phyloP scores from a whole-genome alignment of 768 basidiomycete species.

The Porphyrellus cyaneotinctus region DNA sequence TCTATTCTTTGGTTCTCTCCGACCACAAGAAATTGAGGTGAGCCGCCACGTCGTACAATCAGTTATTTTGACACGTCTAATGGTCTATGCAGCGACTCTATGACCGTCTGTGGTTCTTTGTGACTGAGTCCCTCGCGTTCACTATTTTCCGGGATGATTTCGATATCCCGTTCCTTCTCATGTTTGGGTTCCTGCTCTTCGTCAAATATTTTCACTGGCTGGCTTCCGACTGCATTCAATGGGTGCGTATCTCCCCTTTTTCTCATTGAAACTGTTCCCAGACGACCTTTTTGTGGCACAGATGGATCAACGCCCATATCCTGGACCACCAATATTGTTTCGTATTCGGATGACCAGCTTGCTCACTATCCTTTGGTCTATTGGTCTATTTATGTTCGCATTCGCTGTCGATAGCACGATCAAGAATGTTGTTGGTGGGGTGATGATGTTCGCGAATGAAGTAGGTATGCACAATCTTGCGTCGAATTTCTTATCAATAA shows the following conservation, averaged over 20 bases:
- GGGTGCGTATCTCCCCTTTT: conserved; percentile 50
- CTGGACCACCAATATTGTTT: conserved; percentile 77
- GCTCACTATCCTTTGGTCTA: conserved; percentile 67
- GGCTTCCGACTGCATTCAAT: conserved; percentile 91
- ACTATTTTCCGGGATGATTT: conserved; percentile 97
- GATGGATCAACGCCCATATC: conserved; percentile 97
- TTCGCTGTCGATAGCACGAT: conserved; percentile 80
- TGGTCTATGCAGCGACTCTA: conserved; percentile 74
- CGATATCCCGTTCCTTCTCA: conserved; percentile 85
- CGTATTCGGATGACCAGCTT: conserved; percentile 78
- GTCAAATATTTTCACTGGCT: conserved; percentile 99
- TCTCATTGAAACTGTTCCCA: background rate
- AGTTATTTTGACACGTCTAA: background rate
- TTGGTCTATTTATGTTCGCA: conserved; percentile 73
- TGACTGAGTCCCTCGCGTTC: conserved; percentile 94
- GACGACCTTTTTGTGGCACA: conserved; percentile 31
- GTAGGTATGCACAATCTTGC: conserved; percentile 39
- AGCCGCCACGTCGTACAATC: conserved; percentile 16
- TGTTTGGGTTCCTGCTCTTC: conserved; percentile 93
- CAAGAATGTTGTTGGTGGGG: conserved; percentile 76
- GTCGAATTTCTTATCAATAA: conserved; percentile 9
- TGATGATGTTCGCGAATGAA: conserved; percentile 95
- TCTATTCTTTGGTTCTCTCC: conserved; percentile 87
- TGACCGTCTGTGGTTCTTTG: conserved; percentile 95
- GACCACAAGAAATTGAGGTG: conserved; percentile 91